These are phyloP conservation scores for Cladosporium sp. DNA, from an alignment of 2,329 filamentous ascomycete genomes.

Conservation along the genomic window DNA sequence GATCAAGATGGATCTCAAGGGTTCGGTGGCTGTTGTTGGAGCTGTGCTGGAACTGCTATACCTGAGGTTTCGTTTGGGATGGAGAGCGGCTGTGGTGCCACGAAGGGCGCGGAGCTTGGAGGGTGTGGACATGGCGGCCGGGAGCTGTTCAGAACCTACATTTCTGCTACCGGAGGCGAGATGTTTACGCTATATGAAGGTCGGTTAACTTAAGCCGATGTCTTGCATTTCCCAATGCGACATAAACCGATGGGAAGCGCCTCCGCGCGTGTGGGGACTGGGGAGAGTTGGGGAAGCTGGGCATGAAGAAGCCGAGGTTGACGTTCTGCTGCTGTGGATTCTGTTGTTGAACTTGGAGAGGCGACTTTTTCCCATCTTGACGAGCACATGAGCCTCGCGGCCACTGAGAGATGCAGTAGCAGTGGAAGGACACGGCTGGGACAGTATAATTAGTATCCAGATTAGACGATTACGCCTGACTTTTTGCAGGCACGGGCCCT, in stretches of 20 bases:
- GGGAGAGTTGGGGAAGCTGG: not conserved
- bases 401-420: too few species aligned
- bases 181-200: not conserved
- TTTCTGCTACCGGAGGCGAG: not conserved
- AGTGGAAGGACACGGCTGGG: too few species aligned
- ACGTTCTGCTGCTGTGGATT: too few species aligned
- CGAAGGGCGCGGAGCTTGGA: conserved; percentile 20
- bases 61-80: conserved; percentile 18
- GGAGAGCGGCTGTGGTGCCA: conserved; percentile 16
- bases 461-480: too few species aligned
- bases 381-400: too few species aligned
- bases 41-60: conserved; percentile 12
- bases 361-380: too few species aligned
- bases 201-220: not conserved
- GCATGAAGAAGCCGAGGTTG: too few species aligned
- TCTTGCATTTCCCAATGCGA: not conserved
- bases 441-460: too few species aligned
- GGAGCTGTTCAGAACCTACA: conserved; percentile 2
- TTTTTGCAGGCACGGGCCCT: too few species aligned
- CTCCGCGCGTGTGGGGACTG: too few species aligned
- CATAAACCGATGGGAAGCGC: not conserved
- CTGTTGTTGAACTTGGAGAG: too few species aligned
- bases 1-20: conserved; percentile 70
- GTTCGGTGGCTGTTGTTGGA: conserved; percentile 17
- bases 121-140: conserved; percentile 20